These are phyloP conservation scores for Cercophora newfieldiana DNA, from an alignment of 495 filamentous ascomycete species.

Conservation along the genomic window DNA sequence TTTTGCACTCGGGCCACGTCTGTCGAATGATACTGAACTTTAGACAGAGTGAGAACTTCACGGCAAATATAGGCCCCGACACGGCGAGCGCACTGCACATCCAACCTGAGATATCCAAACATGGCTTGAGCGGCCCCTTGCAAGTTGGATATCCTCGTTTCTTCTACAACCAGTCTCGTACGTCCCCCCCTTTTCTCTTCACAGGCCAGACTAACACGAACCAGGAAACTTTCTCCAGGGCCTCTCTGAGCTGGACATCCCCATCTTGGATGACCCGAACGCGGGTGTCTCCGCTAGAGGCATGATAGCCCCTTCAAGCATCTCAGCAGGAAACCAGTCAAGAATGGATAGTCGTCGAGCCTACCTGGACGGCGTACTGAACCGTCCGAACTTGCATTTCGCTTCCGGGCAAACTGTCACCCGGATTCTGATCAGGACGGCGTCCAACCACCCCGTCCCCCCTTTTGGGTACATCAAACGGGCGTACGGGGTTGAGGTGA, in stretches of 20 bases:
- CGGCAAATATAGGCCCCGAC: slow-evolving; percentile 18
- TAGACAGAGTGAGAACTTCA: slow-evolving; percentile 27
- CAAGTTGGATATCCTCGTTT: slow-evolving; percentile 55
- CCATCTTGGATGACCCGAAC: slow-evolving; percentile 46
- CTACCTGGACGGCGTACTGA: slow-evolving; percentile 44
- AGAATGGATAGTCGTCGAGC: slow-evolving; percentile 53
- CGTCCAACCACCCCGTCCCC: slow-evolving; percentile 23
- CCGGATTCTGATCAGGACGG: slow-evolving; percentile 35
- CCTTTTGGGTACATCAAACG: slow-evolving; percentile 38
- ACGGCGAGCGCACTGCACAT: slow-evolving; percentile 35
- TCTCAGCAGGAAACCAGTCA: slow-evolving; percentile 48
- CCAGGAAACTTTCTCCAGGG: slow-evolving; percentile 54
- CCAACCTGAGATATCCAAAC: slow-evolving; percentile 34
- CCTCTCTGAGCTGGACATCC: slow-evolving; percentile 51
- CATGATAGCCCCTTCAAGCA: slow-evolving; percentile 46
- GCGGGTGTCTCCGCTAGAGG: slow-evolving; percentile 50
- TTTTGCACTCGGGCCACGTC: neutral
- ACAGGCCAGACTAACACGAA: neutral
- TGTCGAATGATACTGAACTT: slow-evolving; percentile 7
- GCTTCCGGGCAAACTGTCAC: slow-evolving; percentile 48
- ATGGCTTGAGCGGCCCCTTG: slow-evolving; percentile 46
- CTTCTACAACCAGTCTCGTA: slow-evolving; percentile 50
- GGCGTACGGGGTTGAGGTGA: slow-evolving; percentile 27
- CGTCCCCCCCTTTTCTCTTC: slow-evolving; percentile 2
- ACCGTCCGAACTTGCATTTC: slow-evolving; percentile 48